A percentile compares a stretch with the other conserved stretches of the same genome.
Conservation (phyloP, 2,329 filamentous ascomycete genomes). For the Beauveria bassiana region DNA sequence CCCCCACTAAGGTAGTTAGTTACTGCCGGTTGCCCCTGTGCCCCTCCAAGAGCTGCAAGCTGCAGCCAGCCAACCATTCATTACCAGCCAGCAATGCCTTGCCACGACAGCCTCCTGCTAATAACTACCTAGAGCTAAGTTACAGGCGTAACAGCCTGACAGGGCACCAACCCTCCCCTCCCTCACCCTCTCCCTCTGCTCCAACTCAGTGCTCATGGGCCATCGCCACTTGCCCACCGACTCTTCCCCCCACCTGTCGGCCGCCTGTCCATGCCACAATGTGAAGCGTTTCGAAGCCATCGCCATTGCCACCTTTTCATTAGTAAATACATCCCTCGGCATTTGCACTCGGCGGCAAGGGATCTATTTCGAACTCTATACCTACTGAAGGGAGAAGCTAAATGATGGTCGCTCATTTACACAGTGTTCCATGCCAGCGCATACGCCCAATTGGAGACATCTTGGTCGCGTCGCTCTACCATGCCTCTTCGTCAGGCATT, state of each 20-base stretch:
- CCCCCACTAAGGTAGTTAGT: neutral
- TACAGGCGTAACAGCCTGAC: neutral
- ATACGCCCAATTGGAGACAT: neutral
- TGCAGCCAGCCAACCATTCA: neutral
- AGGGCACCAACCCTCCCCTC: neutral
- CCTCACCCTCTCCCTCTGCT: neutral
- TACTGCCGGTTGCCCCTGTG: neutral
- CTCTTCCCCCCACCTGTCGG: neutral
- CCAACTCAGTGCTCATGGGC: neutral
- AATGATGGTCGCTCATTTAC: neutral
- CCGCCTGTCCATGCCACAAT: neutral
- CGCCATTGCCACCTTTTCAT: neutral
- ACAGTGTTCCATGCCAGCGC: neutral
- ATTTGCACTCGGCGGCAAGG: too few species aligned
- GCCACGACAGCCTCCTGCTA: neutral
- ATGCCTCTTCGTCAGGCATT: slow-evolving; percentile 43
- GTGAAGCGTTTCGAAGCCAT: neutral
- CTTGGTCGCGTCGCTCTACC: slow-evolving; percentile 18
- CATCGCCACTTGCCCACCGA: neutral
- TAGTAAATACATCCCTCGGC: too few species aligned
- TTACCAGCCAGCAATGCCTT: neutral
- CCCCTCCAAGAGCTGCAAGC: neutral
- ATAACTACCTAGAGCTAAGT: neutral
- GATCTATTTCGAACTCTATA: neutral
- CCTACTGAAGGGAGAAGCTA: neutral